phyloP scores from a whole-genome alignment of 257 asterid species.

The Solanum megistacrolobum region DNA sequence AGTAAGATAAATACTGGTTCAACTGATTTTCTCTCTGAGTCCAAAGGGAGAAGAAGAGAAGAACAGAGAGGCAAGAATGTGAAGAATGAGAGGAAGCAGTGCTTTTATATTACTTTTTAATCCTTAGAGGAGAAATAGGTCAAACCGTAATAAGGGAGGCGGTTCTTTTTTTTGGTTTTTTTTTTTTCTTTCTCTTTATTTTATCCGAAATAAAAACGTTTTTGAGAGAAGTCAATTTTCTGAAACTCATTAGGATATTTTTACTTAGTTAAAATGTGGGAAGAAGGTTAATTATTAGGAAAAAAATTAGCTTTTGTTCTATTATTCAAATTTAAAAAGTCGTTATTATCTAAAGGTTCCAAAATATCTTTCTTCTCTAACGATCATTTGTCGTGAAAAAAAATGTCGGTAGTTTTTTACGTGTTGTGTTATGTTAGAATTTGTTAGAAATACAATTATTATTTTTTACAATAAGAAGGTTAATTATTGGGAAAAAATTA shows the following conservation, averaged over 20 bases:
- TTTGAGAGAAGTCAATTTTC: not conserved
- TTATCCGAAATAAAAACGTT: not conserved
- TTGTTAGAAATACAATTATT: no score
- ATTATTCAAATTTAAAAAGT: not conserved
- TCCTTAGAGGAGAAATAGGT: not conserved
- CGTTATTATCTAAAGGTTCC: not conserved
- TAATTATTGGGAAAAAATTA: not conserved
- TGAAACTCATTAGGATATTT: not conserved
- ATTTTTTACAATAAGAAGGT: no score
- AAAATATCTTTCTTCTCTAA: no score
- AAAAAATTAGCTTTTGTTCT: rapidly evolving
- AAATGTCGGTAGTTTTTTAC: no score
- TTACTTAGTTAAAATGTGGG: not conserved
- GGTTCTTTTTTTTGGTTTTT: no score
- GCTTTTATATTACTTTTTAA: not conserved
- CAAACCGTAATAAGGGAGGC: not conserved
- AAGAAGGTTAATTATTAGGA: no score
- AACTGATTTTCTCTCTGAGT: not conserved
- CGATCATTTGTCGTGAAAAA: no score
- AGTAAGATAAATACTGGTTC: not conserved
- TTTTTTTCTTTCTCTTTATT: no score
- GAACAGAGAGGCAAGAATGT: not conserved
- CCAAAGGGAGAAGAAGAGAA: not conserved
- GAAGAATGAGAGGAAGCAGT: not conserved
- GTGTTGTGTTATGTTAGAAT: no score